Evolutionary conservation across 192 early-diverging fungal species (phyloP).

Genomic region (Allomyces javanicus): DNA sequence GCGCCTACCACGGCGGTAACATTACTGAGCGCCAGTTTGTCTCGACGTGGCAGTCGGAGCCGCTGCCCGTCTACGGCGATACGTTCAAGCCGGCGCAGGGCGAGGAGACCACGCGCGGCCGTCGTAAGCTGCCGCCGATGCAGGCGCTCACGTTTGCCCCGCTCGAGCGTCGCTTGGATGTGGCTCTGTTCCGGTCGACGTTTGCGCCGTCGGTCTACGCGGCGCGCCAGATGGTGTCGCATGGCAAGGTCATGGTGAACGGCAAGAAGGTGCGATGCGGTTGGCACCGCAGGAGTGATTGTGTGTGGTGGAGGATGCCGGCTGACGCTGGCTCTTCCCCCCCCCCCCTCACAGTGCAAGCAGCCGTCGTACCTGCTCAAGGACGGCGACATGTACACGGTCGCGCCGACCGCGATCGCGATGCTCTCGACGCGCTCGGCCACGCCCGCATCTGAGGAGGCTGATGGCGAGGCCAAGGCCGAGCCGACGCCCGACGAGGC

Average conservation of each 20-base stretch:
- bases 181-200: slow-evolving; percentile 78
- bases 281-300: slow-evolving; percentile 1
- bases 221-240: slow-evolving; percentile 60
- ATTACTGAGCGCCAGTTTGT: slow-evolving; percentile 71
- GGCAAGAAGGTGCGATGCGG: slow-evolving; percentile 46
- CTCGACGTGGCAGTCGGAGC: slow-evolving; percentile 19
- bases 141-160: slow-evolving; percentile 58
- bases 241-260: slow-evolving; percentile 82
- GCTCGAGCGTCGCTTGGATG: slow-evolving; percentile 80
- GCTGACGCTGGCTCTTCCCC: not conserved
- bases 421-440: slow-evolving; percentile 34
- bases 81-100: no score
- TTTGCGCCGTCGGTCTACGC: slow-evolving; percentile 71
- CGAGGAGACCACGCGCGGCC: not conserved
- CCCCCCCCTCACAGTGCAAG: slow-evolving; percentile 22
- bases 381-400: slow-evolving; percentile 73
- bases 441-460: not conserved
- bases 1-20: slow-evolving; percentile 83
- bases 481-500: not conserved
- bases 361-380: slow-evolving; percentile 55
- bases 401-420: slow-evolving; percentile 51
- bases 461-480: slow-evolving; percentile 10
- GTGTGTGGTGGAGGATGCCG: not conserved
- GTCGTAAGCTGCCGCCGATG: not conserved
- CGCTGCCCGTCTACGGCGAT: not conserved